Percentiles rank a stretch among this genome's conserved stretches.
Evolutionary conservation across 306 rosid genomes (phyloP).

Genomic region (Mucuna pruriens): DNA sequence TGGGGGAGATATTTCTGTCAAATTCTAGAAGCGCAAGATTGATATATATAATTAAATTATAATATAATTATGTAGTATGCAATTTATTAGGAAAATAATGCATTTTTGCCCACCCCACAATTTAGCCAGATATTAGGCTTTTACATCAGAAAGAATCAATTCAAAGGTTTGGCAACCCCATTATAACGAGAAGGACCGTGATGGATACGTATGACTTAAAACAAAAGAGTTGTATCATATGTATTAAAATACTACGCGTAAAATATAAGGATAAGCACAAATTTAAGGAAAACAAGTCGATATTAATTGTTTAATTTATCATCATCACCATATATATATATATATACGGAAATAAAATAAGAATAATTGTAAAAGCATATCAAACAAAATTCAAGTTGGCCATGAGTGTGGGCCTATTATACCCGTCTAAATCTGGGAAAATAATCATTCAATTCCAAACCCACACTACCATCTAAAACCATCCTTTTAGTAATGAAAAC

Average conservation of each 20-base stretch:
- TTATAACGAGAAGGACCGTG: conserved; percentile 37
- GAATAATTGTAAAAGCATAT: conserved; percentile 22
- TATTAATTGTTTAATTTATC: background rate
- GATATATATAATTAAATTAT: background rate
- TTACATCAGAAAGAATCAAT: conserved; percentile 16
- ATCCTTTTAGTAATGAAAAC: conserved; percentile 45
- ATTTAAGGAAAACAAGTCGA: background rate
- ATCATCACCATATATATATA: background rate
- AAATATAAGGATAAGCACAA: conserved; percentile 36
- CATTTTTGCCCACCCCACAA: conserved; percentile 39
- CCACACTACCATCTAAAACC: conserved; percentile 43
- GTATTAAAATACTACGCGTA: conserved; percentile 7
- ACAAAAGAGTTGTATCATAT: conserved; percentile 35
- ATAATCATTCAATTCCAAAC: conserved; percentile 27
- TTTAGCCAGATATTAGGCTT: conserved; percentile 17
- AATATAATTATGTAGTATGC: background rate
- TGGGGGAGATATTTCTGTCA: conserved; percentile 20
- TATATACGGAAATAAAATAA: background rate
- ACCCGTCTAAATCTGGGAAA: conserved; percentile 12
- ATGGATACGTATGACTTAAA: conserved; percentile 22
- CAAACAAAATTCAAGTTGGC: conserved; percentile 41
- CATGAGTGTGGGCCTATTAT: conserved; percentile 32
- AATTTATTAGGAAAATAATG: conserved; percentile 19
- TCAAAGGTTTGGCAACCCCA: conserved; percentile 36
- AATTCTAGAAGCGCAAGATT: conserved; percentile 26